phyloP scores from a whole-genome alignment of 2,329 filamentous ascomycete species.

The Aspergillus piperis region DNA sequence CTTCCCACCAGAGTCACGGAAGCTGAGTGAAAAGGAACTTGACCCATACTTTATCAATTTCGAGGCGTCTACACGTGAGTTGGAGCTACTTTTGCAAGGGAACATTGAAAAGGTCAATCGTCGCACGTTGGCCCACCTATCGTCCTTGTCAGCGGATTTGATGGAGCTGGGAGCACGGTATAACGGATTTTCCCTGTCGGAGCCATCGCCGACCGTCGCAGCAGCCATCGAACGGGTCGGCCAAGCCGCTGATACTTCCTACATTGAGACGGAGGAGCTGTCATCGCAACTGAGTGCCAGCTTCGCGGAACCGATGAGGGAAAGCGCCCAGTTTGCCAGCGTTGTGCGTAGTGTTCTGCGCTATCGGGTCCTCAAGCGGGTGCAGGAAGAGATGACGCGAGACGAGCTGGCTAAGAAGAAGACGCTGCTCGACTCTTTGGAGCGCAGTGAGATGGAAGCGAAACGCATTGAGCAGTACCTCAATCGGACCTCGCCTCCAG shows the following conservation, averaged over 20 bases:
- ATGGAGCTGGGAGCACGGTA: constrained; percentile 93
- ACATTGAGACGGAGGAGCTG: constrained; percentile 91
- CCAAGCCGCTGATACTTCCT: constrained; percentile 92
- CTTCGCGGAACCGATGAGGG: constrained; percentile 96
- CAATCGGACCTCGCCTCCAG: constrained; percentile 58
- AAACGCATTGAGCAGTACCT: constrained; percentile 93
- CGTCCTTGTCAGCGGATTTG: constrained; percentile 79
- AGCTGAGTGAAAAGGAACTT: constrained; percentile 81
- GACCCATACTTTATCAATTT: constrained; percentile 96
- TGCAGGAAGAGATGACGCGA: constrained; percentile 95
- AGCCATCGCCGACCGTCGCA: constrained; percentile 83
- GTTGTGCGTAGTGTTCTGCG: constrained; percentile 86
- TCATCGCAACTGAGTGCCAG: constrained; percentile 84
- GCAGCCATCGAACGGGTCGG: constrained; percentile 92
- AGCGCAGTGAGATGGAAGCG: constrained; percentile 89
- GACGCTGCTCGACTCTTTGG: constrained; percentile 78
- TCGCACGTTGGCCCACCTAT: constrained; percentile 80
- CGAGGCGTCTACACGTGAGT: constrained; percentile 85
- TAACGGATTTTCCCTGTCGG: constrained; percentile 94
- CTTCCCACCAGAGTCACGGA: constrained; percentile 77
- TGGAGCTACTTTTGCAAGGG: constrained; percentile 83
- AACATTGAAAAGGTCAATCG: constrained; percentile 97
- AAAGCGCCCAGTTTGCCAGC: constrained; percentile 94
- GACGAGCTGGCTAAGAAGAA: constrained; percentile 91
- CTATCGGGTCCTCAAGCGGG: constrained; percentile 87